These are phyloP conservation scores for Melampsora occidentalis DNA, from an alignment of 1,284 basidiomycete species.

Conservation along the genomic window DNA sequence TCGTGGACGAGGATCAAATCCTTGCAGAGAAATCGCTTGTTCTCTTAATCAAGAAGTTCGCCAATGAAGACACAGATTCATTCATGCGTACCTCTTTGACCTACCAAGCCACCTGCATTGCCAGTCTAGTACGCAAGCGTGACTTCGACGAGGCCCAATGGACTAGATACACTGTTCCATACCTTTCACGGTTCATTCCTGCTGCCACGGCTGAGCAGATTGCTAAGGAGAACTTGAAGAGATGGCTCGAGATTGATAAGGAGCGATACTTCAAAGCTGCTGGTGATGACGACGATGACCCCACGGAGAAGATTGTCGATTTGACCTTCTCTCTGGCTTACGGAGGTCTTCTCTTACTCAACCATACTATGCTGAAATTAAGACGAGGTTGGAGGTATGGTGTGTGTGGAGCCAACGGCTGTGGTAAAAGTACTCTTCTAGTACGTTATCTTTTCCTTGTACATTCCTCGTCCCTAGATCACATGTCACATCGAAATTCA, in stretches of 20 bases:
- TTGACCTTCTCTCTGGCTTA: conserved; percentile 94
- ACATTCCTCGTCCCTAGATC: conserved; percentile 26
- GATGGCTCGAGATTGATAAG: conserved; percentile 76
- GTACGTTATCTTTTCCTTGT: conserved; percentile 52
- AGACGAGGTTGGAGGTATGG: conserved; percentile 90
- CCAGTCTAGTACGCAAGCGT: conserved; percentile 70
- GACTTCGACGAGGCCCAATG: conserved; percentile 68
- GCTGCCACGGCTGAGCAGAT: conserved; percentile 56
- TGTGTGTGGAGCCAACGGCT: conserved; percentile 91
- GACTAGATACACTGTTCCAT: conserved; percentile 71
- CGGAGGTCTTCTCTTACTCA: conserved; percentile 88
- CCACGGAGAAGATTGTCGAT: conserved; percentile 73
- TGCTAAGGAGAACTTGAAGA: conserved; percentile 65
- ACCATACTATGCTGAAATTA: conserved; percentile 87
- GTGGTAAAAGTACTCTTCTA: conserved; percentile 94
- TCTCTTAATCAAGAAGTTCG: conserved; percentile 53
- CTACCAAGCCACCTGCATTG: conserved; percentile 71
- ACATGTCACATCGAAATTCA: conserved; percentile 39
- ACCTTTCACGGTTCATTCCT: conserved; percentile 59
- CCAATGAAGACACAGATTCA: conserved; percentile 51
- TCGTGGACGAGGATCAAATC: conserved; percentile 48
- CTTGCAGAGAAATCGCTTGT: conserved; percentile 60
- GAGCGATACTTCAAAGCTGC: conserved; percentile 56
- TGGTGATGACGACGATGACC: conserved; percentile 70
- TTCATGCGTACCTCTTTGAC: conserved; percentile 59